Evolutionary conservation across 129 eudicot species (phyloP).

Genomic region (Tagetes erecta): DNA sequence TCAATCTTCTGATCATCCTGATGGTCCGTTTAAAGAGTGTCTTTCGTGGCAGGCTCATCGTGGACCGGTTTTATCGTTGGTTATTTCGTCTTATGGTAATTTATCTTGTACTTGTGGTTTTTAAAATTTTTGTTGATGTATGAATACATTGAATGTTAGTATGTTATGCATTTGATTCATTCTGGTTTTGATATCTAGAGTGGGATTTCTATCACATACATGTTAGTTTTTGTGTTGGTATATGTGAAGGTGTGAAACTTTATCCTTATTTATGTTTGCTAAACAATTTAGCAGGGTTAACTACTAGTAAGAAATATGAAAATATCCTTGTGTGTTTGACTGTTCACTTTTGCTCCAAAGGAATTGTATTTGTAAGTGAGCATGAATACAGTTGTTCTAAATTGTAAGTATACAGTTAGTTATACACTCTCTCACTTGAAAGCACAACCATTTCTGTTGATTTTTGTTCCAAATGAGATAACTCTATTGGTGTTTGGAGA

Average conservation of each 20-base stretch:
- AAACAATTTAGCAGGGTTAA: not conserved
- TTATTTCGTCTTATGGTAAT: constrained; percentile 77
- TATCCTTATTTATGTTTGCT: not conserved
- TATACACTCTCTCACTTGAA: not conserved
- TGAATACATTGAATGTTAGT: not conserved
- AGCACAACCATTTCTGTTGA: not conserved
- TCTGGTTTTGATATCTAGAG: constrained; percentile 10
- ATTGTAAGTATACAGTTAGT: not conserved
- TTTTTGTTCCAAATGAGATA: not conserved
- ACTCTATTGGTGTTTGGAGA: not conserved
- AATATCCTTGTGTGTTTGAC: not conserved
- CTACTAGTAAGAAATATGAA: constrained; percentile 1
- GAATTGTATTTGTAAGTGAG: not conserved
- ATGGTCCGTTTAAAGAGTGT: constrained; percentile 45
- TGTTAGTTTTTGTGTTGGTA: not conserved
- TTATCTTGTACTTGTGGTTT: constrained; percentile 4
- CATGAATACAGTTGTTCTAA: not conserved
- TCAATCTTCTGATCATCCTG: constrained; percentile 20
- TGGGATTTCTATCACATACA: not conserved
- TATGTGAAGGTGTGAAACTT: not conserved
- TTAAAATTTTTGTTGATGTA: not conserved
- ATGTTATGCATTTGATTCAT: constrained; percentile 8
- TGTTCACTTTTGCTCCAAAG: not conserved
- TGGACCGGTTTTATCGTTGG: constrained; percentile 78
- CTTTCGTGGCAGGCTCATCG: constrained; percentile 91